These are phyloP conservation scores for Pseudocercospora pini-densiflorae DNA, from an alignment of 2,329 filamentous ascomycete species.

Conservation along the genomic window DNA sequence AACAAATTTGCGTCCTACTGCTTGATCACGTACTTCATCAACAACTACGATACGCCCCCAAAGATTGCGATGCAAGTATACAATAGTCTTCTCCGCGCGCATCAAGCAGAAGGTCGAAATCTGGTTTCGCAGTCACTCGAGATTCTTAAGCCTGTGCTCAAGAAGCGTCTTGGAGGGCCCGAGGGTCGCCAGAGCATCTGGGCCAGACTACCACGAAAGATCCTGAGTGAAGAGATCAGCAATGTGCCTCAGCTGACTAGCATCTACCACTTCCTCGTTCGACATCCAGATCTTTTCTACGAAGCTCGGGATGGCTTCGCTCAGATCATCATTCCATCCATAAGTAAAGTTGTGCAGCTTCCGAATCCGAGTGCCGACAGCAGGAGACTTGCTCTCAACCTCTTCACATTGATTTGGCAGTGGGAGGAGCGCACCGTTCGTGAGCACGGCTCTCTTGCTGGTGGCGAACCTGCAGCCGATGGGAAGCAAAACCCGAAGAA, in stretches of 20 bases:
- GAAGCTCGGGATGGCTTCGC: slow-evolving; percentile 92
- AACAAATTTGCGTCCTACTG: slow-evolving; percentile 99
- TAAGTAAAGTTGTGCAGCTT: slow-evolving; percentile 84
- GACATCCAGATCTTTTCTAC: slow-evolving; percentile 91
- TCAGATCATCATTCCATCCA: slow-evolving; percentile 82
- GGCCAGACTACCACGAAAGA: slow-evolving; percentile 87
- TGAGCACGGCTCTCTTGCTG: slow-evolving; percentile 52
- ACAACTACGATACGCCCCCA: slow-evolving; percentile 90
- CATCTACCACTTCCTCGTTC: slow-evolving; percentile 96
- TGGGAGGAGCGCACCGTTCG: slow-evolving; percentile 88
- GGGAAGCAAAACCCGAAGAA: slow-evolving; percentile 34
- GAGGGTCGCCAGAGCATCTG: slow-evolving; percentile 79
- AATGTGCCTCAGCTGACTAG: slow-evolving; percentile 95
- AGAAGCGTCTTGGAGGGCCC: slow-evolving; percentile 75
- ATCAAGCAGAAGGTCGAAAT: slow-evolving; percentile 91
- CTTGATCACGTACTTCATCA: slow-evolving; percentile 96
- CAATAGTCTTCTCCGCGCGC: slow-evolving; percentile 84
- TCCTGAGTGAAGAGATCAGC: slow-evolving; percentile 90
- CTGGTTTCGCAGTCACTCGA: slow-evolving; percentile 94
- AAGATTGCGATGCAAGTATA: slow-evolving; percentile 98
- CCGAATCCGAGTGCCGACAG: slow-evolving; percentile 87
- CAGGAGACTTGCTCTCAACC: slow-evolving; percentile 85
- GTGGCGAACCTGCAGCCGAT: slow-evolving; percentile 31
- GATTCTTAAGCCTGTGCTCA: slow-evolving; percentile 90
- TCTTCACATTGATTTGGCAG: slow-evolving; percentile 87